Base-by-base conservation (phyloP, 2,329 filamentous ascomycete genomes). In the Epichloe amarillans region DNA sequence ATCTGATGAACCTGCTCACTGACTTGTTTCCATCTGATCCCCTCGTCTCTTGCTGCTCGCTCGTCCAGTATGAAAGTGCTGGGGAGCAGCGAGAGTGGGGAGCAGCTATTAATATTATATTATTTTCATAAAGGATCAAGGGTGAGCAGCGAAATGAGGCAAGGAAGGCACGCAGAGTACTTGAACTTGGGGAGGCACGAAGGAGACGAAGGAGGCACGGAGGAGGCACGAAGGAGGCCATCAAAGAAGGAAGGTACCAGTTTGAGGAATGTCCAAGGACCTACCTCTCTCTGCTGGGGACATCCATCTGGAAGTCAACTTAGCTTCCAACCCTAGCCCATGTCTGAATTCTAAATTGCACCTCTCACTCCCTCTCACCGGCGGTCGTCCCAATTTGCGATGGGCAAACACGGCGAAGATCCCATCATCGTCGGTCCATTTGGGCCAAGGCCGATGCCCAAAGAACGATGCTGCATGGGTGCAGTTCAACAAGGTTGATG, bases 291-390 rank as follows among this genome's bases (percentile, higher is more conserved):
- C 19, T 8, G 41, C 21, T 49, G n/a, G 30, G 35, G 45, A 47
- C 45, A 19, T 23, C 33, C 17, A 11, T 47, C 15, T 44, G 26
- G 42, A 44, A 15, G 7, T n/a, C 14, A 10, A 44, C 42, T 17
- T 7, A 46, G 23, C 14, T 42, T 46, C 38, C 21, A 47, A 12
- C 35, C 42, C 39, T 11, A 36, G 42, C 40, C 35, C 41, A 43
- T 47, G 49, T 47, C 43, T 46, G 49, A 48, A 54, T 54, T 50
- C 36, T 39, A 36, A 47, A 30, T 30, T 30, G 30, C 30, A 30
- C 30, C 30, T 30, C 30, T 30, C 30, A 30, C 30, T 30, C 10
- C 8, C 30, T 30, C 30, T 30, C 50, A 17, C 17, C 39, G 14
- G 23, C 21, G 36, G 40, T 19, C 36, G 37, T 30, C 36, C 35